Evolutionary conservation across 176 grass and related monocot genomes (phyloP).

Genomic region (Pharus latifolius): DNA sequence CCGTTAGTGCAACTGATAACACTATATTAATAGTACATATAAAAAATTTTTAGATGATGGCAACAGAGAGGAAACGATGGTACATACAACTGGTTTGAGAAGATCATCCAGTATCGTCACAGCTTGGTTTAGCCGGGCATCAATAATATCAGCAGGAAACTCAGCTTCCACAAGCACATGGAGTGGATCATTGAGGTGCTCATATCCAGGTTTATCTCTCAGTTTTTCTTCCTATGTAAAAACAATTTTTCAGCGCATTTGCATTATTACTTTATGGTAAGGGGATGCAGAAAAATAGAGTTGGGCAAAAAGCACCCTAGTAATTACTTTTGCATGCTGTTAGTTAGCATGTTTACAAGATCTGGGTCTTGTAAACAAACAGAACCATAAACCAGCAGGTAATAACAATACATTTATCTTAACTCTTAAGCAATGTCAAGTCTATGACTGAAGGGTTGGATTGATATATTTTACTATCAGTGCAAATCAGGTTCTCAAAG

Average conservation of each 20-base stretch:
- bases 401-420: background rate
- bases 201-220: slow-evolving; percentile 97
- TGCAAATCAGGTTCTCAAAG: background rate
- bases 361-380: background rate
- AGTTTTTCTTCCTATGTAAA: slow-evolving; percentile 82
- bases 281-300: background rate
- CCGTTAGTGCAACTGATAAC: background rate
- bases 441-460: background rate
- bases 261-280: too few species aligned
- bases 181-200: slow-evolving; percentile 93
- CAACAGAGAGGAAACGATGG: background rate
- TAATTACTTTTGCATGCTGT: background rate
- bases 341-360: too few species aligned
- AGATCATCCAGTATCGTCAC: slow-evolving; percentile 84
- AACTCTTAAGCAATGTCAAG: background rate
- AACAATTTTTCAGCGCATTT: slow-evolving; percentile 10
- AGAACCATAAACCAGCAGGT: background rate
- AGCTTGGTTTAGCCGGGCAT: slow-evolving; percentile 70
- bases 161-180: slow-evolving; percentile 94
- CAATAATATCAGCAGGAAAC: slow-evolving; percentile 84
- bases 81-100: slow-evolving; percentile 85
- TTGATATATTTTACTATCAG: background rate
- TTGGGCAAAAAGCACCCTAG: background rate
- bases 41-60: background rate
- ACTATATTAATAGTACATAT: background rate